Conservation (phyloP, 805 yeast genomes). For the Barnettozyma pratensis region DNA sequence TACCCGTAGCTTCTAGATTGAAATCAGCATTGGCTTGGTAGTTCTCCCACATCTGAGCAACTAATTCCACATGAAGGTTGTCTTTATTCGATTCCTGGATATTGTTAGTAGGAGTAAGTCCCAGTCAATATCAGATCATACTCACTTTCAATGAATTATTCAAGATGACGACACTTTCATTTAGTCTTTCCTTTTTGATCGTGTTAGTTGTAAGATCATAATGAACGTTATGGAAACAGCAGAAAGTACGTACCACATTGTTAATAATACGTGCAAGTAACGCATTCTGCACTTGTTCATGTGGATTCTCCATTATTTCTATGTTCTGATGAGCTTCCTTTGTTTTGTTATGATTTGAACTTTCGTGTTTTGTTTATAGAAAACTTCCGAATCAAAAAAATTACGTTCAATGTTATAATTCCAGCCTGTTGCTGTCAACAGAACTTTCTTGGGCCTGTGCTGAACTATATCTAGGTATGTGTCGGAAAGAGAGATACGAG, state of each 20-base stretch:
- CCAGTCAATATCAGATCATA: background rate
- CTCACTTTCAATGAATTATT: slow-evolving; percentile 51
- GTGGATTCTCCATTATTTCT: slow-evolving; percentile 71
- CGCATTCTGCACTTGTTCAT: slow-evolving; percentile 75
- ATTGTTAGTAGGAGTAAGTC: background rate
- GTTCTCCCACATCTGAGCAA: slow-evolving; percentile 75
- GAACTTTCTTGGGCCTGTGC: too few relatives aligned
- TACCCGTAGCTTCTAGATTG: slow-evolving; percentile 62
- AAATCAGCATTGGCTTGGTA: slow-evolving; percentile 67
- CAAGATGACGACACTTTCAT: slow-evolving; percentile 61
- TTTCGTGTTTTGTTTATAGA: background rate
- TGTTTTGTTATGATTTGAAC: background rate
- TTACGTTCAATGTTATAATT: too few relatives aligned
- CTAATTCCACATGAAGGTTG: slow-evolving; percentile 64
- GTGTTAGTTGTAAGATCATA: slow-evolving; percentile 1
- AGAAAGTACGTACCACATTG: slow-evolving; percentile 54
- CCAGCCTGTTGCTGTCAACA: too few relatives aligned
- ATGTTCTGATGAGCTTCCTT: background rate
- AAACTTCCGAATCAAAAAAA: too few relatives aligned
- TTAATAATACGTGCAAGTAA: slow-evolving; percentile 69
- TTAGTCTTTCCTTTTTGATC: slow-evolving; percentile 51
- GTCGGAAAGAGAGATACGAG: too few relatives aligned
- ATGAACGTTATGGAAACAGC: background rate
- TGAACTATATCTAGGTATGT: too few relatives aligned
- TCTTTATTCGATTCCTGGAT: slow-evolving; percentile 49